Evolutionary conservation across 192 early-diverging fungal genomes (phyloP).

Genomic region (Gryganskiella cystojenkinii): DNA sequence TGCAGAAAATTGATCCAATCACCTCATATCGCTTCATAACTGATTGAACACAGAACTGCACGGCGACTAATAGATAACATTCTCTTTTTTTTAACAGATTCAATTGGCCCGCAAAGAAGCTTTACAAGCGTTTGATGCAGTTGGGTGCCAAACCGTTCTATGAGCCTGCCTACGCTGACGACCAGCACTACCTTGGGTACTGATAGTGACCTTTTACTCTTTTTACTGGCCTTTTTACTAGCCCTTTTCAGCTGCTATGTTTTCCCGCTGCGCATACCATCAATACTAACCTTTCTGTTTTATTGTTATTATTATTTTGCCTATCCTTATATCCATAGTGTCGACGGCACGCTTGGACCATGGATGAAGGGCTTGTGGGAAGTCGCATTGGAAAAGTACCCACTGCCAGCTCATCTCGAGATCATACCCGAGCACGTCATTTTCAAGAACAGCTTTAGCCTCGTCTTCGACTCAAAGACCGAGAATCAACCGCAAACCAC

Average conservation of each 20-base stretch:
- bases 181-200: slow-evolving; percentile 93
- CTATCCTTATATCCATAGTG: slow-evolving; percentile 31
- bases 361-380: slow-evolving; percentile 88
- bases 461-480: slow-evolving; percentile 11
- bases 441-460: slow-evolving; percentile 45
- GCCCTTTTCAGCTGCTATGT: too few species aligned
- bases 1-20: neutral
- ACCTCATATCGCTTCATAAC: neutral
- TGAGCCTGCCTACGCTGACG: slow-evolving; percentile 89
- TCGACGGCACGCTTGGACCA: slow-evolving; percentile 90
- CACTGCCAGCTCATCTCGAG: slow-evolving; percentile 63
- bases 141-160: slow-evolving; percentile 83
- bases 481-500: neutral
- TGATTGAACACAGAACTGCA: too few species aligned
- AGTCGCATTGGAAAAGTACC: slow-evolving; percentile 66
- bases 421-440: slow-evolving; percentile 66
- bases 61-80: neutral
- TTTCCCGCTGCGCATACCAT: too few species aligned
- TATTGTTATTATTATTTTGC: neutral
- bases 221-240: too few species aligned
- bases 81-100: slow-evolving; percentile 66
- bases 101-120: slow-evolving; percentile 94
- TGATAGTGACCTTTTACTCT: too few species aligned
- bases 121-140: slow-evolving; percentile 85
- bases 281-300: too few species aligned